A percentile compares a stretch with the other conserved stretches of the same genome.
These are phyloP conservation scores for Cadophora malorum DNA, from an alignment of 2,329 filamentous ascomycete genomes.

Conservation along the genomic window DNA sequence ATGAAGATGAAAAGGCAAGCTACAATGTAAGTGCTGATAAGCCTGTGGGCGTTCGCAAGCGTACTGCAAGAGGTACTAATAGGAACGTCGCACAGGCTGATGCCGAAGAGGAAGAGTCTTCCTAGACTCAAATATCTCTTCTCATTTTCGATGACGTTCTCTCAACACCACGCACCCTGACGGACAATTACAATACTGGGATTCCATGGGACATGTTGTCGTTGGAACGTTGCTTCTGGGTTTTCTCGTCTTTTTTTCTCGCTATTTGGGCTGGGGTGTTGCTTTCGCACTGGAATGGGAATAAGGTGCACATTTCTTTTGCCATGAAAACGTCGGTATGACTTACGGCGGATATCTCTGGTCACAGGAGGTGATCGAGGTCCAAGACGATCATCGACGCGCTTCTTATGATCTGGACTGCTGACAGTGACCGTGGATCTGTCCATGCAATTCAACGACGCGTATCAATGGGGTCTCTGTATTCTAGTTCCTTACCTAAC, in stretches of 20 bases:
- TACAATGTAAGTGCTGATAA: conserved; percentile 74
- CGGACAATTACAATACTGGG: conserved; percentile 20
- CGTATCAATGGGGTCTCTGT: conserved; percentile 43
- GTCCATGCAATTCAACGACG: conserved; percentile 35
- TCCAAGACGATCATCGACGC: conserved; percentile 38
- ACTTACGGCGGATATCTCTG: conserved; percentile 39
- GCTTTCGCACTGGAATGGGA: conserved; percentile 37
- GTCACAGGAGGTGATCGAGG: conserved; percentile 38
- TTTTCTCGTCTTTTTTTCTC: conserved; percentile 38
- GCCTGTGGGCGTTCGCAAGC: conserved; percentile 34
- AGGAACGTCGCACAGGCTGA: conserved; percentile 55
- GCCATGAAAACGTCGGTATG: conserved; percentile 34
- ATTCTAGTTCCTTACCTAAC: conserved; percentile 43
- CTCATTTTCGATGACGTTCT: conserved; percentile 33
- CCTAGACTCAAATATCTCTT: conserved; percentile 37
- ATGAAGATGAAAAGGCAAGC: conserved; percentile 95
- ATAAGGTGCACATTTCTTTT: conserved; percentile 39
- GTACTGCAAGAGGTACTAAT: conserved; percentile 42
- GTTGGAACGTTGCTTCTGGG: conserved; percentile 11
- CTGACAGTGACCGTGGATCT: conserved; percentile 37
- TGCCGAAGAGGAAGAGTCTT: conserved; percentile 61
- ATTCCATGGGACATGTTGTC: conserved; percentile 31
- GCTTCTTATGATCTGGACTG: conserved; percentile 36
- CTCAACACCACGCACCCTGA: conserved; percentile 28
- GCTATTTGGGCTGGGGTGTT: conserved; percentile 44